Base-by-base conservation (phyloP, 2,329 filamentous ascomycete species). In the Clathrospora elynae region DNA sequence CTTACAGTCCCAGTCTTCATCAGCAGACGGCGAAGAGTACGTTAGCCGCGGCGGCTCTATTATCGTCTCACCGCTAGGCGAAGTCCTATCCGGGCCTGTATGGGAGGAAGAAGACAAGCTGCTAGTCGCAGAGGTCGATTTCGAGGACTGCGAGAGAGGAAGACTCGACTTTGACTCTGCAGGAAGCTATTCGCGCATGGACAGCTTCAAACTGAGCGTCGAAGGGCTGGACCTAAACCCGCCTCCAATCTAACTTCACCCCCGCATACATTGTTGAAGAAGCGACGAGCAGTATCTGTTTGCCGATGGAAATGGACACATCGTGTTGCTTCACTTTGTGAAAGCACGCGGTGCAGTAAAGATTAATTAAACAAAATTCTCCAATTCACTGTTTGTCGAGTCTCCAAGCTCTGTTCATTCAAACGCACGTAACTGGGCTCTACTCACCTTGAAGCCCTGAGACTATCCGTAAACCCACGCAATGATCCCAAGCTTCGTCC, bases 91-190 rank as follows among this genome's bases (percentile, higher is more conserved):
- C 1, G 90, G 87, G 0, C 91, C 91, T 0, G 75, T 93, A 45
- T 96, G 90, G 90, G 88, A 95, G 46, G 70, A 75, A 31, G 85
- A 91, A 39, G 74, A 85, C 41, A 77, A 82, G 0, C 67, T 96
- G 19, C 72, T 90, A 36, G 80, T 81, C 22, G 78, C 82, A 1
- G 88, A 93, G 52, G 85, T 91, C 3, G 90, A 96, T 62, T 86
- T 96, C 60, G 87, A 95, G 33, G 90, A 96, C 55, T 96, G 91
- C 58, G 81, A 90, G 54, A 78, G 88, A 7, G 91, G 90, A 0
- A 76, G 89, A 37, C 67, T 96, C 53, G 90, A 96, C 67, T 68
- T 96, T 32, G 91, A 96, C 73, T 84, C 88, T 24, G 89, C 83
- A 2, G 91, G 91, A 0, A 90, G 86, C 63, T 96, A 95, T 69